A percentile compares a stretch with the other conserved stretches of the same genome.
Conservation (phyloP, 2,329 filamentous ascomycete genomes). For the Grosmannia clavigera region DNA sequence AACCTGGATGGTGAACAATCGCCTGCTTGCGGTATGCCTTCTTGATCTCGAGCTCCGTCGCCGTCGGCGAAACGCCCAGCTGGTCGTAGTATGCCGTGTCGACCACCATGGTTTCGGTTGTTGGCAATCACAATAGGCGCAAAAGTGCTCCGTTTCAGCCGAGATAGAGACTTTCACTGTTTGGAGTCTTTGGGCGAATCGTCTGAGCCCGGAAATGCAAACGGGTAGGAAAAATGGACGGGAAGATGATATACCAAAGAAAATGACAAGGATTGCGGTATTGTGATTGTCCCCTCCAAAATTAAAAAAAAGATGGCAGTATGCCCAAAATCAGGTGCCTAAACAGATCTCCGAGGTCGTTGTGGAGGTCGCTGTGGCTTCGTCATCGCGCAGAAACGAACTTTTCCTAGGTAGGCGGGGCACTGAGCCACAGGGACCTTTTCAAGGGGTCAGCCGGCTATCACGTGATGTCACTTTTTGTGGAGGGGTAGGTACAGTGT, state of each 20-base stretch:
- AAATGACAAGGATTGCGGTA: neutral
- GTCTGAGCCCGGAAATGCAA: neutral
- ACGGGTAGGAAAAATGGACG: neutral
- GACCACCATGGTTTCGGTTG: constrained; percentile 55
- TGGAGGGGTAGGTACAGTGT: neutral
- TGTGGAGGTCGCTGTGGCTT: neutral
- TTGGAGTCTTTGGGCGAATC: neutral
- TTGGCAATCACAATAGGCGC: neutral
- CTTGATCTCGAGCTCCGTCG: constrained; percentile 87
- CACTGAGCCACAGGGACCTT: neutral
- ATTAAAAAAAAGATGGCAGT: neutral
- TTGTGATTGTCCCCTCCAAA: neutral
- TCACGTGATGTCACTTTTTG: neutral
- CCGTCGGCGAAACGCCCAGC: constrained; percentile 71
- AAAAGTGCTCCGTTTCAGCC: neutral
- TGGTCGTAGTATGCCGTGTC: constrained; percentile 84
- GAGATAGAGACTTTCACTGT: neutral
- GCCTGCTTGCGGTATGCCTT: constrained; percentile 93
- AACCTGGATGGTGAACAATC: constrained; percentile 83
- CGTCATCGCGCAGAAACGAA: neutral
- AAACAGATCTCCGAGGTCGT: neutral
- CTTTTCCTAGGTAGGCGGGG: neutral
- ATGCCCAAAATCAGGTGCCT: neutral
- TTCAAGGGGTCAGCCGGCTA: neutral
- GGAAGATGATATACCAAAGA: neutral